Evolutionary conservation across 2,329 filamentous ascomycete species (phyloP), one percentile per base, ranked within the genome.

Genomic region (Colletotrichum sojae): DNA sequence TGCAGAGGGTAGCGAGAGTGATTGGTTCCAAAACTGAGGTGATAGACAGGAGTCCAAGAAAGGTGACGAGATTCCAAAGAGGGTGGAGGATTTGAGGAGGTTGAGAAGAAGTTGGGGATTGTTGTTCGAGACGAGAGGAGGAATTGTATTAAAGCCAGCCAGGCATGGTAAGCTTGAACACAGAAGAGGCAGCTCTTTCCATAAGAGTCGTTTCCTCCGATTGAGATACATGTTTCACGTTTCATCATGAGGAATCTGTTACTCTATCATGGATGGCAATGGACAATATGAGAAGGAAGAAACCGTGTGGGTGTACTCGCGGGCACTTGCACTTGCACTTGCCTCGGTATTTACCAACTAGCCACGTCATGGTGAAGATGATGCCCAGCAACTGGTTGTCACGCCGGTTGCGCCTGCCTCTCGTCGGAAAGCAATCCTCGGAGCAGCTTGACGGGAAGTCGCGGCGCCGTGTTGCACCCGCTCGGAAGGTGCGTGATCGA

Each of bases 11-110:
- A 61, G 22, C 58, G 58, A 61, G 16, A 43, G 58, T 43, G 16
- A 20, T 52, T 39, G 49, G 39, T 53, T 36, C 58, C 46, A 61
- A 61, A 53, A 61, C 48, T 59, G 56, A 51, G 45, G 45, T 49
- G 45, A 25, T 51, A 59, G 56, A 25, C 16, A 9, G 4, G 45
- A 48, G 18, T 48, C 18, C 18, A 18, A 48, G n/a, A 18, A 48
- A 18, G 15, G 12, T 15, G 40, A n/a, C n/a, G 45, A 22, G 45
- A 20, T 6, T n/a, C 18, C n/a, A n/a, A 48, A 48, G 45, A 48
- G 45, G 10, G 18, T 48, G 45, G 4, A 27, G 46, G 31, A 4
- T 49, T 59, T 45, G 31, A 13, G 27, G 18, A 39, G 3, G 43
- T 51, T 13, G 56, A 39, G 31, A 36, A 36, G 31, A 36, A 20